phyloP scores from a whole-genome alignment of 768 basidiomycete genomes.

The Russula virescens region DNA sequence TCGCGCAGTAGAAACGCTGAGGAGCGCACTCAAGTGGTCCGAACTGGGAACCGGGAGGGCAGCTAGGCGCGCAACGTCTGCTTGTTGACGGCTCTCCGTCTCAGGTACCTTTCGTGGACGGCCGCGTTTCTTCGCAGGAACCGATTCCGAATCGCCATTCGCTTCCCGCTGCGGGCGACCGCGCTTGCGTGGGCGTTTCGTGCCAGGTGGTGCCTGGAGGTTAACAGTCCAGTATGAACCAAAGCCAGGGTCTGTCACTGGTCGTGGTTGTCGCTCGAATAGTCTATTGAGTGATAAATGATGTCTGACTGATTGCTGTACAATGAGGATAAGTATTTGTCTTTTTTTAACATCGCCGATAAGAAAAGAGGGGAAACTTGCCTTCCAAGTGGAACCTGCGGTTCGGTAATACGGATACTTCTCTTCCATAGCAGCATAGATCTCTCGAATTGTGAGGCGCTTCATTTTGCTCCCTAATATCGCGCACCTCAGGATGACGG shows the following conservation, averaged over 20 bases:
- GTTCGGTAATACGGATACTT: conserved; percentile 80
- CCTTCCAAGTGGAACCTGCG: conserved; percentile 84
- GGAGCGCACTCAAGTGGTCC: conserved; percentile 6
- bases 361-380: conserved; percentile 29
- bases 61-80: conserved; percentile 9
- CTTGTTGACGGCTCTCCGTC: conserved; percentile 4
- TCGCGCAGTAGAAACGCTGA: conserved; percentile 28
- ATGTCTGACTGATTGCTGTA: conserved; percentile 81
- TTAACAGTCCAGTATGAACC: conserved; percentile 92
- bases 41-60: conserved; percentile 13
- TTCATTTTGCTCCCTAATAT: conserved; percentile 72
- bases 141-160: conserved; percentile 19
- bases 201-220: conserved; percentile 75
- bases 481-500: conserved; percentile 78
- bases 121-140: conserved; percentile 24
- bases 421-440: conserved; percentile 81
- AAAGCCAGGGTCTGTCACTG: conserved; percentile 80
- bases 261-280: conserved; percentile 76
- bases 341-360: not conserved
- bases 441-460: conserved; percentile 76
- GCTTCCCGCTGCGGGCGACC: conserved; percentile 53
- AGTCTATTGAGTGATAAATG: conserved; percentile 77
- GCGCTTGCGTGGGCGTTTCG: conserved; percentile 78
- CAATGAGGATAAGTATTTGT: not conserved
- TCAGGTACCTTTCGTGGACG: conserved; percentile 22